Evolutionary conservation across 148 eudicot species (phyloP), one percentile per base, ranked within the genome.

Genomic region (Persicaria maculosa): DNA sequence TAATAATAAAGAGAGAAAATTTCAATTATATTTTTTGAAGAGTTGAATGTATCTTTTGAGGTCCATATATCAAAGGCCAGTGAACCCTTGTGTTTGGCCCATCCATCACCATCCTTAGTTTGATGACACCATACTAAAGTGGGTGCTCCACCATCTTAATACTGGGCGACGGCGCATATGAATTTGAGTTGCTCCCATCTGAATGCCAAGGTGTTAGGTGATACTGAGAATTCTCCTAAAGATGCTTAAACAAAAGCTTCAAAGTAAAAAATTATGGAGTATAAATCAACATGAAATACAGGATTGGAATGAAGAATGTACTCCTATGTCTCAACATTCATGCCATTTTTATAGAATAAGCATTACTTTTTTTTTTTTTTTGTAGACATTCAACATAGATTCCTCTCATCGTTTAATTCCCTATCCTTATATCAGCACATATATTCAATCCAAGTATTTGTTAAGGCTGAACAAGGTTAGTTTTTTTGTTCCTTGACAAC

Each of bases 61-160:
- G 88, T 55, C 81, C 83, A n/a, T n/a, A n/a, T n/a, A 74, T 72
- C 85, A 74, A 86, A 88, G 67, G 80, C 91, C 57, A 90, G 73
- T 25, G 94, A 87, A 8, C 94, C 94, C 77, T 86, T 90, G 80
- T 86, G 88, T 78, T 93, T 97, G 50, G 89, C 97, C 98, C 97
- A 93, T 31, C 99, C 97, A 85, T 92, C 97, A 25, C 99, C 99
- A 82, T 95, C 97, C 85, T 89, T 95, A 45, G 99, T 97, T 84
- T 95, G 99, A 79, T 95, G 99, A 84, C 92, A 92, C 77, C 86
- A 81, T 79, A 86, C 87, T 71, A 83, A 79, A 72, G 78, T 50
- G 68, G 76, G 76, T 76, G 82, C 81, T 80, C 84, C 88, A 84
- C 83, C 86, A 78, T 76, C 44, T 77, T 84, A 76, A 76, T 84